These are phyloP conservation scores for Suhomyces sp. DNA, from an alignment of 805 yeast genomes.

Conservation along the genomic window DNA sequence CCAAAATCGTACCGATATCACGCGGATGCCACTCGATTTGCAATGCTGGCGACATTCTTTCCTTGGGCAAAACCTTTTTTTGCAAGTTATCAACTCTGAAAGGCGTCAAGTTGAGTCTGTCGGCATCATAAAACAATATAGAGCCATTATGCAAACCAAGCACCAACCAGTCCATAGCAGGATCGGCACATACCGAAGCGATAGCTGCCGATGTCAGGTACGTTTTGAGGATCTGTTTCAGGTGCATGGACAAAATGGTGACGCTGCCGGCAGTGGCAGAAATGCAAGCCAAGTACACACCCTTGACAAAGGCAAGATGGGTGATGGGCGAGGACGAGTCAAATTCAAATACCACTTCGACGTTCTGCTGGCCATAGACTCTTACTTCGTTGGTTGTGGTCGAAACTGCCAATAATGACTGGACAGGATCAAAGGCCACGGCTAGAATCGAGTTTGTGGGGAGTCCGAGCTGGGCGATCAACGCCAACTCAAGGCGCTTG, in stretches of 20 bases:
- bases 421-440: conserved; percentile 82
- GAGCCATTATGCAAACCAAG: conserved; percentile 79
- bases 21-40: conserved; percentile 82
- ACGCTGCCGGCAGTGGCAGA: conserved; percentile 57
- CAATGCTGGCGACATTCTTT: conserved; percentile 59
- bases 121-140: conserved; percentile 73
- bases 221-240: conserved; percentile 57
- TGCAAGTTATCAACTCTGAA: conserved; percentile 71
- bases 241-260: conserved; percentile 65
- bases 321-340: conserved; percentile 50
- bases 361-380: conserved; percentile 81
- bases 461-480: conserved; percentile 34
- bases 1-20: conserved; percentile 73
- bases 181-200: conserved; percentile 74
- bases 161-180: conserved; percentile 82
- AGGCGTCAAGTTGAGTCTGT: conserved; percentile 65
- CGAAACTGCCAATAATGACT: conserved; percentile 77
- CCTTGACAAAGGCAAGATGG: conserved; percentile 66
- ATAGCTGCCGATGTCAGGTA: conserved; percentile 63
- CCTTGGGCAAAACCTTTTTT: conserved; percentile 52
- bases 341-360: conserved; percentile 61
- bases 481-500: conserved; percentile 27
- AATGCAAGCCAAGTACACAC: conserved; percentile 74
- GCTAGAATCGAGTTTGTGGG: conserved; percentile 61
- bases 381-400: conserved; percentile 69